These are phyloP conservation scores for Limnomonas spitsbergensis DNA, from an alignment of 139 green algal species.

Conservation along the genomic window DNA sequence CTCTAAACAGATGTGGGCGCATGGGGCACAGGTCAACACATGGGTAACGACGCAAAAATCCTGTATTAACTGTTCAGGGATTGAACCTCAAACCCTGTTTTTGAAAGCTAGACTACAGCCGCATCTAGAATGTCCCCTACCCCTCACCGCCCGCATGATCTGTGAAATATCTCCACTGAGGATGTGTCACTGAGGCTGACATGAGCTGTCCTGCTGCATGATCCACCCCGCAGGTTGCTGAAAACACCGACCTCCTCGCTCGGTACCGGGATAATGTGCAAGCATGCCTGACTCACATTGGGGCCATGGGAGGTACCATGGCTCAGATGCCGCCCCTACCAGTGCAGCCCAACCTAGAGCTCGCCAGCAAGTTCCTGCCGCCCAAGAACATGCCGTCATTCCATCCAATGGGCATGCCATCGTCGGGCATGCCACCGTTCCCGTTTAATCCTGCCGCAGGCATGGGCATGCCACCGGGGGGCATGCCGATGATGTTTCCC, in stretches of 20 bases:
- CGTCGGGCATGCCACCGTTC: not conserved
- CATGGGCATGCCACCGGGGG: not conserved
- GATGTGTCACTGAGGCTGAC: too few species aligned
- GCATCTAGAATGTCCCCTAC: too few species aligned
- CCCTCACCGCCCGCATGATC: too few species aligned
- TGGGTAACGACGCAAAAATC: too few species aligned
- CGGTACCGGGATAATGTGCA: conserved; percentile 81
- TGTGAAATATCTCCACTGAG: too few species aligned
- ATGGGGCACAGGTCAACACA: too few species aligned
- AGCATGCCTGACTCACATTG: conserved; percentile 67
- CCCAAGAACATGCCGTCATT: conserved; percentile 12
- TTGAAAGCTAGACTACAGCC: too few species aligned
- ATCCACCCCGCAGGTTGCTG: conserved; percentile 31
- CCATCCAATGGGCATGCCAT: not conserved
- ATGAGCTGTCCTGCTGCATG: too few species aligned
- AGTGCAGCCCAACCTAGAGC: conserved; percentile 70
- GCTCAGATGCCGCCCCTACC: conserved; percentile 85
- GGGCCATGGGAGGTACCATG: conserved; percentile 68
- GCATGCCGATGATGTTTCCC: conserved; percentile 13
- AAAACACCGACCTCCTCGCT: conserved; percentile 83
- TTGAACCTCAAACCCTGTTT: too few species aligned
- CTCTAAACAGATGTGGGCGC: too few species aligned
- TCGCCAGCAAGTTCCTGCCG: conserved; percentile 62
- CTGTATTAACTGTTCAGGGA: too few species aligned
- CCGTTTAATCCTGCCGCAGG: conserved; percentile 8